Evolutionary conservation across 768 basidiomycete genomes (phyloP).

Genomic region (Amyloporia xantha): DNA sequence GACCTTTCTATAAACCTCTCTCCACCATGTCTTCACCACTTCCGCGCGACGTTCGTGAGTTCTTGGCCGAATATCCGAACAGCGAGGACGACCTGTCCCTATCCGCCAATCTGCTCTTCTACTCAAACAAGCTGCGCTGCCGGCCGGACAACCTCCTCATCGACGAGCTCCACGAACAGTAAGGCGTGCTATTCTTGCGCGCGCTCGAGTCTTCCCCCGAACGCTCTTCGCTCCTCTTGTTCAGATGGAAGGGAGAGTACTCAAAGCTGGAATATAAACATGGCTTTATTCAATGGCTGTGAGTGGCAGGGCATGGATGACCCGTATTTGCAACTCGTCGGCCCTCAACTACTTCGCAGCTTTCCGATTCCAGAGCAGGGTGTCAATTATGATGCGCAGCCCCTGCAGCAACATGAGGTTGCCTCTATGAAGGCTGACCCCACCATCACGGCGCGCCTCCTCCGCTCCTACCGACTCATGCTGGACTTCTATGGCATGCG

Average conservation of each 20-base stretch:
- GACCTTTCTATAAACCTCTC: neutral
- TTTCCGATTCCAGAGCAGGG: conserved; percentile 73
- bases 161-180: conserved; percentile 59
- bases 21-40: conserved; percentile 18
- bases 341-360: no score
- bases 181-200: conserved; percentile 13
- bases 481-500: conserved; percentile 78
- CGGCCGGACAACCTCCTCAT: conserved; percentile 55
- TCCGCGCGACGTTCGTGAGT: conserved; percentile 51
- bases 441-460: conserved; percentile 40
- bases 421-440: conserved; percentile 45
- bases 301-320: no score
- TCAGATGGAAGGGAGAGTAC: conserved; percentile 63
- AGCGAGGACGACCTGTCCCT: conserved; percentile 30
- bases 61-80: conserved; percentile 48
- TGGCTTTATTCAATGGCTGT: conserved; percentile 78
- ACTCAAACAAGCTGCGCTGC: conserved; percentile 49
- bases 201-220: no score
- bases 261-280: conserved; percentile 59
- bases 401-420: conserved; percentile 62
- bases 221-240: neutral
- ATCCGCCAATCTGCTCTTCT: conserved; percentile 54
- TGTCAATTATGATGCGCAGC: conserved; percentile 62
- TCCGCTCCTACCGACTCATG: conserved; percentile 65
- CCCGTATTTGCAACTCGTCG: no score